Evolutionary conservation across 768 basidiomycete genomes (phyloP), one percentile per base, ranked within the genome.

Genomic region (Pisolithus tinctorius): DNA sequence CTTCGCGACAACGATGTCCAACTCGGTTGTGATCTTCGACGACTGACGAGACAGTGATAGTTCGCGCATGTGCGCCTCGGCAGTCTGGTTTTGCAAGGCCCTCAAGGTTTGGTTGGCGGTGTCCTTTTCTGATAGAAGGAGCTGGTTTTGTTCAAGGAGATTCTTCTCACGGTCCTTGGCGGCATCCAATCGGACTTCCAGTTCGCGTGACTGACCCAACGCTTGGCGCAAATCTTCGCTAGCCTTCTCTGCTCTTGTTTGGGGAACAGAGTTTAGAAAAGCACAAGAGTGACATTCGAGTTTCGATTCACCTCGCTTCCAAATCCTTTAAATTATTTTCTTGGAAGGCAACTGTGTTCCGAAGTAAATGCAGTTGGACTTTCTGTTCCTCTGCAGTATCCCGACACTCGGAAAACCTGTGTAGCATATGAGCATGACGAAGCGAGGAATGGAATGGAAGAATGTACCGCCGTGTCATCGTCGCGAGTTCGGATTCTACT

Each of bases 391-490:
- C 52, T 47, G 47, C 50, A 29, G 61, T 47, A 45, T 55, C 58
- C 41, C 69, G 60, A 20, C 39, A 52, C 50, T 58, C 52, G 47
- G 48, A 44, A 47, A 66, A 60, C 50, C 66, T 67, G 47, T 30
- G 44, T n/a, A 30, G 47, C 42, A 58, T 25, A 66, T 36, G 31
- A 46, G 26, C 53, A 49, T 55, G 50, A 49, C 52, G 23, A 37
- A 45, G 41, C n/a, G 37, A 40, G 37, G 10, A 38, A 17, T 49
- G 47, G 53, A 58, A 60, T 58, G 58, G 64, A 66, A 64, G 51
- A 42, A 36, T 54, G 1, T 42, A 67, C 66, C 68, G 62, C 54
- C 66, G 66, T 55, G 25, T 65, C 67, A 66, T 58, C 38, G 66
- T 63, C 17, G 52, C 13, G 47, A 65, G 56, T 45, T 52, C 38